Evolutionary conservation across 1,139 yeast genomes (phyloP).

Genomic region (Yamadazyma triangularis): DNA sequence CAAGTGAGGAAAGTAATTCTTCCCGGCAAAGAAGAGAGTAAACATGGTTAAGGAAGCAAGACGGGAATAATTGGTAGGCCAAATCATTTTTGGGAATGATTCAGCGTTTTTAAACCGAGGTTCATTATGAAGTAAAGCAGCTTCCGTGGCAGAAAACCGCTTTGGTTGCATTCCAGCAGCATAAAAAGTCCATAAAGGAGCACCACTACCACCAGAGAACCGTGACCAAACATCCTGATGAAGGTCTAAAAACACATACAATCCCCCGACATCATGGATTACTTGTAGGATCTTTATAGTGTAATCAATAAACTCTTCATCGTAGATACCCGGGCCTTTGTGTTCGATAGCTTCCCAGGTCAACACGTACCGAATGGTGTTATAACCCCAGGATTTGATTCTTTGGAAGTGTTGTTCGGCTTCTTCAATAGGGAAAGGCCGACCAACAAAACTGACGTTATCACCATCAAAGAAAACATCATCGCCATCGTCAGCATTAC

Average conservation of each 20-base stretch:
- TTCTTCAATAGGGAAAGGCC: slow-evolving; percentile 74
- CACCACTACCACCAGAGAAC: slow-evolving; percentile 91
- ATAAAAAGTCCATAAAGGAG: slow-evolving; percentile 92
- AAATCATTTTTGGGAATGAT: slow-evolving; percentile 74
- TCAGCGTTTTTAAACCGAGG: slow-evolving; percentile 31
- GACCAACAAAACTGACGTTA: slow-evolving; percentile 69
- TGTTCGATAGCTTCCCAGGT: slow-evolving; percentile 97
- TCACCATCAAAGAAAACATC: slow-evolving; percentile 65
- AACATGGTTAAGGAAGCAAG: slow-evolving; percentile 80
- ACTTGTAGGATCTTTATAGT: slow-evolving; percentile 58
- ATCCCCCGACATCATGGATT: slow-evolving; percentile 61
- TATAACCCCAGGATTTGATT: slow-evolving; percentile 78
- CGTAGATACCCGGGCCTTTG: slow-evolving; percentile 80
- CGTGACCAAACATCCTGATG: slow-evolving; percentile 97
- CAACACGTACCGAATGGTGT: slow-evolving; percentile 67
- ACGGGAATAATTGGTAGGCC: slow-evolving; percentile 86
- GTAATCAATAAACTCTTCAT: slow-evolving; percentile 69
- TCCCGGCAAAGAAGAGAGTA: slow-evolving; percentile 80
- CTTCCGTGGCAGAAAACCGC: slow-evolving; percentile 60
- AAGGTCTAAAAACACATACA: slow-evolving; percentile 79
- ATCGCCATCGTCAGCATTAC: slow-evolving; percentile 37
- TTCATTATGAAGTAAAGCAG: slow-evolving; percentile 69
- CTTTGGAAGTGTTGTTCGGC: slow-evolving; percentile 66
- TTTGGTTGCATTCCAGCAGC: slow-evolving; percentile 89
- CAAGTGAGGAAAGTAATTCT: slow-evolving; percentile 65